A percentile compares a stretch with the other conserved stretches of the same genome.
phyloP scores from a whole-genome alignment of 768 basidiomycete species.

The Phallus indusiatus region DNA sequence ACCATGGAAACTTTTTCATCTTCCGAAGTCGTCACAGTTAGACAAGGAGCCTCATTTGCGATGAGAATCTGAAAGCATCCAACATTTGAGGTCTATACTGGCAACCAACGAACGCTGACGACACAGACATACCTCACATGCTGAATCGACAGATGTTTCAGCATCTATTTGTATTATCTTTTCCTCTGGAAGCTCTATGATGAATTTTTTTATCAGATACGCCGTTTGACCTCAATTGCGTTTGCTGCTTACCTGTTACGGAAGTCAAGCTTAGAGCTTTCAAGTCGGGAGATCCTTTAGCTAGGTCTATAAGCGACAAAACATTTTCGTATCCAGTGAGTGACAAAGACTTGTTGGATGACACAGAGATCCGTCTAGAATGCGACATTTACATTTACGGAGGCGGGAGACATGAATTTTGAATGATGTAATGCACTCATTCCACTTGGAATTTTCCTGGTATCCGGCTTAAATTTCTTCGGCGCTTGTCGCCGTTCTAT shows the following conservation, averaged over 20 bases:
- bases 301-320: neutral
- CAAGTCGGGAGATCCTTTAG: conserved; percentile 3
- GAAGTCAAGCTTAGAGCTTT: neutral
- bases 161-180: conserved; percentile 53
- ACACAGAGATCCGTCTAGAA: conserved; percentile 7
- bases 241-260: neutral
- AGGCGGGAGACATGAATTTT: neutral
- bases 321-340: neutral
- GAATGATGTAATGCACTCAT: neutral
- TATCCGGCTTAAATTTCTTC: too few relatives aligned
- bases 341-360: neutral
- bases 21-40: conserved; percentile 43
- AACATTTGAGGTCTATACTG: neutral
- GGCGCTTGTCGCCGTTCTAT: too few relatives aligned
- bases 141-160: conserved; percentile 72
- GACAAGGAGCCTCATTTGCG: conserved; percentile 51
- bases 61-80: conserved; percentile 41
- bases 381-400: conserved; percentile 1
- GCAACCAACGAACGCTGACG: too few relatives aligned
- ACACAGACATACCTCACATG: conserved; percentile 53
- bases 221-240: neutral
- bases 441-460: neutral
- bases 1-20: conserved; percentile 20
- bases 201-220: neutral
- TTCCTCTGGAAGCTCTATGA: neutral